phyloP scores from a whole-genome alignment of 2,329 filamentous ascomycete genomes.

The Samsoniella hepiali region DNA sequence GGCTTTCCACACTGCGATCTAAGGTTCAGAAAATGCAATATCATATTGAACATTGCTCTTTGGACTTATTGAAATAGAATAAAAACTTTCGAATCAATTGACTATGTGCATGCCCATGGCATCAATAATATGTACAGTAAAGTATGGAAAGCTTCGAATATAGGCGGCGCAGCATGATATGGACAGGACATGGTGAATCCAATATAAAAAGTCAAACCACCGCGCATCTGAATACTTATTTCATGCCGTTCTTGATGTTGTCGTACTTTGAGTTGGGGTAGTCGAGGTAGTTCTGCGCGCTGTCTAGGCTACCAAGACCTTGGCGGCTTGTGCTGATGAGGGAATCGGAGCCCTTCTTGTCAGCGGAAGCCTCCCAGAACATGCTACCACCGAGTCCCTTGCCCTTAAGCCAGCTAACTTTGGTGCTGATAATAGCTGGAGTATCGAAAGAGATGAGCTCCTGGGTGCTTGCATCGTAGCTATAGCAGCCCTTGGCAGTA shows the following conservation, averaged over 20 bases:
- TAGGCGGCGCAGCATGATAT: neutral
- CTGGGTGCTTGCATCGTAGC: slow-evolving; percentile 57
- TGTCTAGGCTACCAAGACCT: slow-evolving; percentile 41
- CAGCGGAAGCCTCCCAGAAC: slow-evolving; percentile 81
- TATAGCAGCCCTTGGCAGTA: slow-evolving; percentile 62
- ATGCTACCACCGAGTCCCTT: slow-evolving; percentile 69
- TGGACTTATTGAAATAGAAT: neutral
- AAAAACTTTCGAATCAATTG: neutral
- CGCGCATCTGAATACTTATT: slow-evolving; percentile 11
- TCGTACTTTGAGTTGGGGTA: slow-evolving; percentile 54
- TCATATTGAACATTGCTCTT: too few relatives aligned
- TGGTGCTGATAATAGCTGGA: slow-evolving; percentile 55
- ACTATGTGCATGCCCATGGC: neutral
- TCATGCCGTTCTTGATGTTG: slow-evolving; percentile 43
- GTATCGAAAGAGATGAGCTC: slow-evolving; percentile 73
- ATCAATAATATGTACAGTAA: slow-evolving; percentile 2
- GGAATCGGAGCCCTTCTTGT: slow-evolving; percentile 57
- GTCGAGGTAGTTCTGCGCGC: slow-evolving; percentile 45
- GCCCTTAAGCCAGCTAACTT: slow-evolving; percentile 62
- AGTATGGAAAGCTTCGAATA: neutral
- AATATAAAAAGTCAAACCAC: neutral
- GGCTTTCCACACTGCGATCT: neutral
- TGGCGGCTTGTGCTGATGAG: slow-evolving; percentile 53
- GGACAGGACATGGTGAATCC: neutral
- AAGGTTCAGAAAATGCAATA: too few relatives aligned